phyloP scores from a whole-genome alignment of 306 rosid species.

The Abrus pulchellus region DNA sequence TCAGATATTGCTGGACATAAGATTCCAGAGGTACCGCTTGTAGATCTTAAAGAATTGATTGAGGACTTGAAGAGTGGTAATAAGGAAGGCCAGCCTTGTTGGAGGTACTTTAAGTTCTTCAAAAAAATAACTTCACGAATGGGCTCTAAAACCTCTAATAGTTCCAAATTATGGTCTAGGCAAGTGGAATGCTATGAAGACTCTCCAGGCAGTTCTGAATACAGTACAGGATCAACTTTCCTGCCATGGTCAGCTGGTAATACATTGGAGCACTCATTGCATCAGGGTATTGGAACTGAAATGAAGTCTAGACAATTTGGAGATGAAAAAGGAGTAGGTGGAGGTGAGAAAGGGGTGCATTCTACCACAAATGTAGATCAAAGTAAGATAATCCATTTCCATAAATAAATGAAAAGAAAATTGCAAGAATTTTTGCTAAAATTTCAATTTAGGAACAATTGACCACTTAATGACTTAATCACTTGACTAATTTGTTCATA shows the following conservation, averaged over 20 bases:
- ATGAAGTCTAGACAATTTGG: constrained; percentile 50
- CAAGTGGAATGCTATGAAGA: constrained; percentile 71
- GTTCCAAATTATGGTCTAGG: constrained; percentile 53
- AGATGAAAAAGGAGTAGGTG: constrained; percentile 51
- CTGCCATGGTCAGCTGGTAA: constrained; percentile 59
- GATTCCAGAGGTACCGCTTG: constrained; percentile 66
- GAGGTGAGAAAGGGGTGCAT: constrained; percentile 54
- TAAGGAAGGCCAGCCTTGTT: constrained; percentile 63
- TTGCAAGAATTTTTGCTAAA: not conserved
- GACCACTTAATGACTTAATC: constrained; percentile 19
- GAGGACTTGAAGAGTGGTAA: constrained; percentile 66
- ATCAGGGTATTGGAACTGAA: constrained; percentile 56
- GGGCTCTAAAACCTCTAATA: constrained; percentile 35
- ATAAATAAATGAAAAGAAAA: not conserved
- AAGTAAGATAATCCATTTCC: constrained; percentile 56
- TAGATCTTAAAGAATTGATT: constrained; percentile 67
- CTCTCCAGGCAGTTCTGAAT: constrained; percentile 86
- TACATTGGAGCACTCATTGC: constrained; percentile 54
- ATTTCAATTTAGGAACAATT: constrained; percentile 12
- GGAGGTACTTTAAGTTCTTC: constrained; percentile 56
- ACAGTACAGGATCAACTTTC: constrained; percentile 85
- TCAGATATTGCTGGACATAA: constrained; percentile 57
- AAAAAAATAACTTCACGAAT: constrained; percentile 34
- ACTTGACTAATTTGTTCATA: not conserved
- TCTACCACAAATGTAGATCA: constrained; percentile 54